A percentile compares a stretch with the other conserved stretches of the same genome.
Conservation (phyloP, 2,329 filamentous ascomycete species). For the Nemania sp. region DNA sequence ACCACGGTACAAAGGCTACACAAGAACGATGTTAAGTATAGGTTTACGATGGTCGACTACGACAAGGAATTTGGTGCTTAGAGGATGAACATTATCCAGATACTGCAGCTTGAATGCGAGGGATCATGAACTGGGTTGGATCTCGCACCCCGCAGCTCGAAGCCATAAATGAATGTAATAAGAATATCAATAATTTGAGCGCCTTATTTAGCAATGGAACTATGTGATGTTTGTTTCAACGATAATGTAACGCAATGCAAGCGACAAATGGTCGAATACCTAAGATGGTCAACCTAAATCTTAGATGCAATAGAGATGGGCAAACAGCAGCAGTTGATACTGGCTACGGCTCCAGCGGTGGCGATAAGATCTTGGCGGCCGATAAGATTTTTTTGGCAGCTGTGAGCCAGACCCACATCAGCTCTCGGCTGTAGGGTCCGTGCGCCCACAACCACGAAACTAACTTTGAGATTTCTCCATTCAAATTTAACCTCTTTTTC, state of each 20-base stretch:
- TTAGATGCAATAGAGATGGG: too few relatives aligned
- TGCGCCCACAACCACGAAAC: slow-evolving; percentile 32
- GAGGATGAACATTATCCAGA: background rate
- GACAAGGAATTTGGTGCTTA: slow-evolving; percentile 67
- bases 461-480: slow-evolving; percentile 18
- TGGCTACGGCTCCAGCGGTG: too few relatives aligned
- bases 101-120: background rate
- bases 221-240: too few relatives aligned
- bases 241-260: too few relatives aligned
- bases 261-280: too few relatives aligned
- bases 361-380: background rate
- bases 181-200: too few relatives aligned
- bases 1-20: slow-evolving; percentile 70
- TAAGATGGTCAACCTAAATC: too few relatives aligned
- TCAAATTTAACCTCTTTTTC: slow-evolving; percentile 17
- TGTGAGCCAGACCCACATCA: background rate
- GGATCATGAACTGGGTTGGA: background rate
- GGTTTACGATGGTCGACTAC: slow-evolving; percentile 74
- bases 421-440: slow-evolving; percentile 27
- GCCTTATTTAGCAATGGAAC: too few relatives aligned
- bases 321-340: too few relatives aligned
- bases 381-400: background rate
- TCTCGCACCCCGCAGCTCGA: background rate
- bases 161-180: slow-evolving; percentile 3
- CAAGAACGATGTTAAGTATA: slow-evolving; percentile 72